phyloP scores from a whole-genome alignment of 805 yeast genomes.

The Jamesozyma piceae region DNA sequence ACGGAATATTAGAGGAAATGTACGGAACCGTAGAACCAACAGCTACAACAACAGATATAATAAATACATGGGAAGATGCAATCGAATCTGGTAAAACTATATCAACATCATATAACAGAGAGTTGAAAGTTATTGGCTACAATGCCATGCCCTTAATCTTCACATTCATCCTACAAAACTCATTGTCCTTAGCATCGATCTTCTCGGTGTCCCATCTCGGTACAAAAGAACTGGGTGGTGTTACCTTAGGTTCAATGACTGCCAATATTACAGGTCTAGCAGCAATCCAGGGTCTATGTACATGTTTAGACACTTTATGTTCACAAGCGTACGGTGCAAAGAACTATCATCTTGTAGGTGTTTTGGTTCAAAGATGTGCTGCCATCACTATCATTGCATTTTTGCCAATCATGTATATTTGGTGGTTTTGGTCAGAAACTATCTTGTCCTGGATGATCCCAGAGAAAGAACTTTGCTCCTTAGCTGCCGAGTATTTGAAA shows the following conservation, averaged over 20 bases:
- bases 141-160: constrained; percentile 55
- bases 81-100: constrained; percentile 25
- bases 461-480: constrained; percentile 35
- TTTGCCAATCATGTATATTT: constrained; percentile 48
- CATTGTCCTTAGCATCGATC: constrained; percentile 66
- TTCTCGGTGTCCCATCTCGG: constrained; percentile 72
- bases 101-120: constrained; percentile 32
- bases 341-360: constrained; percentile 56
- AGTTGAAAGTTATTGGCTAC: constrained; percentile 33
- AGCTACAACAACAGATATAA: constrained; percentile 16
- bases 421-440: constrained; percentile 49
- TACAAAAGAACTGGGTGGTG: constrained; percentile 62
- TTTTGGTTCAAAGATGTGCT: constrained; percentile 59
- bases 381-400: constrained; percentile 45
- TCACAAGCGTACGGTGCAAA: constrained; percentile 71
- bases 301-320: constrained; percentile 67
- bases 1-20: constrained; percentile 5
- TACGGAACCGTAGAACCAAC: constrained; percentile 9
- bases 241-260: constrained; percentile 66
- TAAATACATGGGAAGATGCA: constrained; percentile 25
- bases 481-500: constrained; percentile 52
- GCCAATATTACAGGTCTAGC: constrained; percentile 70
- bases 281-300: constrained; percentile 67
- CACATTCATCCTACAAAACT: constrained; percentile 62
- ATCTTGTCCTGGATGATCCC: constrained; percentile 39